A percentile compares a stretch with the other conserved stretches of the same genome.
These are phyloP conservation scores for Pythium monospermum DNA, from an alignment of 352 stramenopile species.

Conservation along the genomic window DNA sequence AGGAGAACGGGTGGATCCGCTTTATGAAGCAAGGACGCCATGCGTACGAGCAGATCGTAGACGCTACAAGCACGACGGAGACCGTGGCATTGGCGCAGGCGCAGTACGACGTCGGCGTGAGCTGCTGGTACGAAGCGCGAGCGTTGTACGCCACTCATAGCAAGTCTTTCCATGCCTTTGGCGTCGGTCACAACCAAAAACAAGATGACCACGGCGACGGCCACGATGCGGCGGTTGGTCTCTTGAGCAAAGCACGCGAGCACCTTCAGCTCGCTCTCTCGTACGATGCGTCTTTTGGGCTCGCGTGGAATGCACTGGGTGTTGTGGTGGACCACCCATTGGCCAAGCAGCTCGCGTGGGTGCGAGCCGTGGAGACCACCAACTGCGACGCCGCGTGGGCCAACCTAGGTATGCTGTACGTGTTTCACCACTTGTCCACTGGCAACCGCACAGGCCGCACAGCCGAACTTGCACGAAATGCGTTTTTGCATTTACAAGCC, in stretches of 20 bases:
- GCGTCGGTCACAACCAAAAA: not conserved
- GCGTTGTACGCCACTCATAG: constrained; percentile 33
- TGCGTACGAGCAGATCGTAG: constrained; percentile 43
- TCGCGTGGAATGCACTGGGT: constrained; percentile 78
- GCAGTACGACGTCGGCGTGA: constrained; percentile 66
- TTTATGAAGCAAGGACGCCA: constrained; percentile 54
- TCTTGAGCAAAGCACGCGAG: constrained; percentile 35
- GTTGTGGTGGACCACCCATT: constrained; percentile 52
- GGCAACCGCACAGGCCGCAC: constrained; percentile 2
- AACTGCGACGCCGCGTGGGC: constrained; percentile 71
- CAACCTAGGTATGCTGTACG: constrained; percentile 83
- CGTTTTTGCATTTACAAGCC: constrained; percentile 77
- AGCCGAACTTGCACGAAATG: constrained; percentile 53
- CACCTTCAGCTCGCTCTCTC: constrained; percentile 24
- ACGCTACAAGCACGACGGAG: constrained; percentile 12
- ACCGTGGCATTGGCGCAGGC: constrained; percentile 27
- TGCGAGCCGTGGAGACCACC: constrained; percentile 52
- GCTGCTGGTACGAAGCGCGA: constrained; percentile 74
- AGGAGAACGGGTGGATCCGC: constrained; percentile 40
- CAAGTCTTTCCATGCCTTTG: constrained; percentile 40
- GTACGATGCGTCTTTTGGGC: constrained; percentile 35
- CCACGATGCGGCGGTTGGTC: constrained; percentile 28
- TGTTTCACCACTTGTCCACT: constrained; percentile 22
- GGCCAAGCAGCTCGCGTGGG: constrained; percentile 80
- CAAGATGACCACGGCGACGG: constrained; percentile 18